phyloP scores from a whole-genome alignment of 2,329 filamentous ascomycete genomes.

The Hypocrella siamensis region DNA sequence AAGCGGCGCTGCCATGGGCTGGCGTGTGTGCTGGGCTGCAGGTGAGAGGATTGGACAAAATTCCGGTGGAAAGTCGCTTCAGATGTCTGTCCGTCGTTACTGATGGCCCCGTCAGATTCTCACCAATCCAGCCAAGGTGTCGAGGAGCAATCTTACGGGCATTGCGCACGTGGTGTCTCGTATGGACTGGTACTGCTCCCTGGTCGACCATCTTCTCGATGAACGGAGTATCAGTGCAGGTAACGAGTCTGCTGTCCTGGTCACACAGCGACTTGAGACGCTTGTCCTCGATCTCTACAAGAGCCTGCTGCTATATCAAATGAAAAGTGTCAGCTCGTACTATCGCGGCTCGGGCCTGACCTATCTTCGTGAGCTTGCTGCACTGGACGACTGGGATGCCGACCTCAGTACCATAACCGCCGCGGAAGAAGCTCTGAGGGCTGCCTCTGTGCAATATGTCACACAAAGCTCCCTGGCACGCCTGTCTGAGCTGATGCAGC shows the following conservation, averaged over 20 bases:
- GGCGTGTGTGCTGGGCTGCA: slow-evolving; percentile 6
- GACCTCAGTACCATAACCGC: slow-evolving; percentile 3
- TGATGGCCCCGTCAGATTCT: slow-evolving; percentile 3
- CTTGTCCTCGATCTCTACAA: slow-evolving; percentile 5
- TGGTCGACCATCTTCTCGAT: slow-evolving; percentile 5
- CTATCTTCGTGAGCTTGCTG: slow-evolving; percentile 4
- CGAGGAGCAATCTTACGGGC: slow-evolving; percentile 3
- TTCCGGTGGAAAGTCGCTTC: neutral
- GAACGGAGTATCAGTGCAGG: slow-evolving; percentile 5
- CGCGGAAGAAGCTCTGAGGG: slow-evolving; percentile 4
- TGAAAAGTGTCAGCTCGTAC: slow-evolving; percentile 5
- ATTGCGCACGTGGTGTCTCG: slow-evolving; percentile 5
- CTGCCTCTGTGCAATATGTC: slow-evolving; percentile 5
- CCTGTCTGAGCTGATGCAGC: slow-evolving; percentile 4
- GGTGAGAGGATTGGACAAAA: slow-evolving; percentile 1
- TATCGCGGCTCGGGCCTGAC: slow-evolving; percentile 4
- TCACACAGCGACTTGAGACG: slow-evolving; percentile 3
- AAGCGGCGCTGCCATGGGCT: slow-evolving; percentile 5
- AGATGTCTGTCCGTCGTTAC: neutral
- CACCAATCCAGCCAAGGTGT: slow-evolving; percentile 5
- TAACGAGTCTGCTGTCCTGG: slow-evolving; percentile 2
- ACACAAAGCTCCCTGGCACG: slow-evolving; percentile 4
- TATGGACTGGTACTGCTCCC: slow-evolving; percentile 5
- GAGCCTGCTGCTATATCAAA: slow-evolving; percentile 5
- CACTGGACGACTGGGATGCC: slow-evolving; percentile 4